Percentiles rank a stretch among this genome's conserved stretches.
Conservation (phyloP, 306 rosid species). For the Cucurbita maxima region DNA sequence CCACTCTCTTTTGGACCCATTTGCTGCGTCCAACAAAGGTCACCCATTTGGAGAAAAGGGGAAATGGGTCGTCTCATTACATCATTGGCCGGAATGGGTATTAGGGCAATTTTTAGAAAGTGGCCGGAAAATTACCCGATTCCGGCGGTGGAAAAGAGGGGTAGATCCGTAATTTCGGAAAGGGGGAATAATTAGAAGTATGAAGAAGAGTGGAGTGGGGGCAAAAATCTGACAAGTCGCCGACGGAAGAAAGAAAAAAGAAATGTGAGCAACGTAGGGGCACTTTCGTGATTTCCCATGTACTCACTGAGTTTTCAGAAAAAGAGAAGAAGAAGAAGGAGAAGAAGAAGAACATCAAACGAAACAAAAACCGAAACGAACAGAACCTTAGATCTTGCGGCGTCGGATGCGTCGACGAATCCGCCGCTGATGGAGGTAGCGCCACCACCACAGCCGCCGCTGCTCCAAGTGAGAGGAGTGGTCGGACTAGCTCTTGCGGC, state of each 20-base stretch:
- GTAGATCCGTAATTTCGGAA: constrained; percentile 1
- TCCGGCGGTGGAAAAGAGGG: constrained; percentile 2
- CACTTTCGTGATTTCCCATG: constrained; percentile 9
- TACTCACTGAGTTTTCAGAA: not conserved
- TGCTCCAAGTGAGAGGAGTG: constrained; percentile 82
- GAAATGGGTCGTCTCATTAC: not conserved
- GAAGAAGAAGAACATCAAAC: not conserved
- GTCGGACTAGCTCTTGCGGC: constrained; percentile 58
- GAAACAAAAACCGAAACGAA: not conserved
- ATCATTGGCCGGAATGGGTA: not conserved
- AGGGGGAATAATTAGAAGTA: constrained; percentile 3
- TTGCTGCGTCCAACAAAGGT: not conserved
- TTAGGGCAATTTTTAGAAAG: not conserved
- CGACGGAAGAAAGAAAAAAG: not conserved
- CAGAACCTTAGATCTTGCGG: constrained; percentile 72
- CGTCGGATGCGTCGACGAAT: constrained; percentile 31
- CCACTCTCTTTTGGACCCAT: not conserved
- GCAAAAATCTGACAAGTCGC: not conserved
- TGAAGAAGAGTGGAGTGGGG: not conserved
- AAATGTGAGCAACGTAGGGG: constrained; percentile 2
- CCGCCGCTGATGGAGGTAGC: constrained; percentile 47
- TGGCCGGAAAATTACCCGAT: constrained; percentile 4
- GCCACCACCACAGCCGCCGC: constrained; percentile 15
- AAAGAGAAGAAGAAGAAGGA: too few relatives aligned
- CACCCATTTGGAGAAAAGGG: not conserved